A percentile compares a stretch with the other conserved stretches of the same genome.
Evolutionary conservation across 2,329 filamentous ascomycete species (phyloP).

Genomic region (Zymoseptoria crescenta): DNA sequence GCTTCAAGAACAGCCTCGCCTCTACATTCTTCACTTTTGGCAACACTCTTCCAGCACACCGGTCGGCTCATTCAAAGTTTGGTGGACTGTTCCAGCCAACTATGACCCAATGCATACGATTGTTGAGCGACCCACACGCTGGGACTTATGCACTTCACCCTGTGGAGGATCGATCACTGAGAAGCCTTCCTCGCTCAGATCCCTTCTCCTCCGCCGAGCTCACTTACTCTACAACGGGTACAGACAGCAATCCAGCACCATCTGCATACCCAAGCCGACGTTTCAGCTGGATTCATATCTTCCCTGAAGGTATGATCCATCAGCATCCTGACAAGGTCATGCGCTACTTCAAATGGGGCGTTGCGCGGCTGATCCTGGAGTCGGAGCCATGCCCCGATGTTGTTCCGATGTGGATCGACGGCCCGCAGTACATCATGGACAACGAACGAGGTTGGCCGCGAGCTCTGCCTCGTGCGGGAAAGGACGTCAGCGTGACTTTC

Average conservation of each 20-base stretch:
- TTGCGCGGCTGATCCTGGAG: constrained; percentile 85
- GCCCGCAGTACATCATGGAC: constrained; percentile 79
- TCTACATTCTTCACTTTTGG: constrained; percentile 77
- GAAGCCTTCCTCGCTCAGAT: constrained; percentile 36
- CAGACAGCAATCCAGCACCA: constrained; percentile 61
- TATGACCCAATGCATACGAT: constrained; percentile 73
- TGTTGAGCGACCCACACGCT: constrained; percentile 54
- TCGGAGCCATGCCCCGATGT: constrained; percentile 79
- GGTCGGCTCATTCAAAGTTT: constrained; percentile 64
- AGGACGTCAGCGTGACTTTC: constrained; percentile 65
- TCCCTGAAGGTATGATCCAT: constrained; percentile 91
- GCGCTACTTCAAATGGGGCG: constrained; percentile 98
- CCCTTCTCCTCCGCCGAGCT: constrained; percentile 48
- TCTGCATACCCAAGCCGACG: constrained; percentile 62
- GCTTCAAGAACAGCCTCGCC: constrained; percentile 71
- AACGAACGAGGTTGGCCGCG: constrained; percentile 73
- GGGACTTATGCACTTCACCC: constrained; percentile 10
- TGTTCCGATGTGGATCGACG: constrained; percentile 90
- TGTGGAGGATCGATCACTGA: constrained; percentile 3
- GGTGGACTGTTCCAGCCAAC: constrained; percentile 89
- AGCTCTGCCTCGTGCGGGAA: constrained; percentile 67
- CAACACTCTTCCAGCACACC: constrained; percentile 85
- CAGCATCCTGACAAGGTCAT: constrained; percentile 71
- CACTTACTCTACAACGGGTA: constrained; percentile 59
- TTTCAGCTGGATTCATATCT: constrained; percentile 86